Conservation (phyloP, 2,329 filamentous ascomycete genomes). For the Calonectria crousiana region DNA sequence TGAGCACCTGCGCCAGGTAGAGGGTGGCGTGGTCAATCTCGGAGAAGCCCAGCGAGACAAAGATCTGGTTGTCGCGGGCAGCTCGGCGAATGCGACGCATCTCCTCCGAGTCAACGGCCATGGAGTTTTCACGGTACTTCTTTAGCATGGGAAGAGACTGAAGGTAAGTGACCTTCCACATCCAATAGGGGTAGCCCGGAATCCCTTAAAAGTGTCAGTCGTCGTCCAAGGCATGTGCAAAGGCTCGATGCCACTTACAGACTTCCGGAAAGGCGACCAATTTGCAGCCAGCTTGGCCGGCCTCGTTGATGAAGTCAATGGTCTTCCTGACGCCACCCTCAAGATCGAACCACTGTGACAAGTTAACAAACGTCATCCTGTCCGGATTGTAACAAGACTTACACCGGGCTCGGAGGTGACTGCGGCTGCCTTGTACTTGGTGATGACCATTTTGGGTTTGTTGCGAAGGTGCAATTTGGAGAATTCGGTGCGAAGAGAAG, state of each 20-base stretch:
- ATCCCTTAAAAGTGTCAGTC: conserved; percentile 49
- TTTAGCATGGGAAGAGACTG: conserved; percentile 49
- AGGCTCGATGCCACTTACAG: conserved; percentile 41
- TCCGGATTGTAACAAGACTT: neutral
- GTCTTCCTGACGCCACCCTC: conserved; percentile 67
- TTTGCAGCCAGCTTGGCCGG: conserved; percentile 64
- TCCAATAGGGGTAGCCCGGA: conserved; percentile 64
- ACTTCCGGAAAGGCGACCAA: conserved; percentile 67
- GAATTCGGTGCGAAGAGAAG: neutral
- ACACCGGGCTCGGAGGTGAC: conserved; percentile 21
- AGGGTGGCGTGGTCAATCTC: conserved; percentile 60
- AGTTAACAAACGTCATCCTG: neutral
- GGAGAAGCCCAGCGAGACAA: conserved; percentile 62
- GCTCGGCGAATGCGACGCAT: conserved; percentile 57
- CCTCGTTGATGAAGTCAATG: conserved; percentile 66
- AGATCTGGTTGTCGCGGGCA: conserved; percentile 57
- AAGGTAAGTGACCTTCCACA: conserved; percentile 49
- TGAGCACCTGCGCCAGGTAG: conserved; percentile 65
- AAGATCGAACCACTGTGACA: conserved; percentile 59
- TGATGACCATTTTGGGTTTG: conserved; percentile 16
- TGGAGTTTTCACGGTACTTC: conserved; percentile 54
- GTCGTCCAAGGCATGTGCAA: neutral
- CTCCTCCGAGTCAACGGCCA: conserved; percentile 53
- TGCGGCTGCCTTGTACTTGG: conserved; percentile 23
- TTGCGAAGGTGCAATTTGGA: neutral